phyloP scores from a whole-genome alignment of 2,329 filamentous ascomycete genomes.

The Xylaria sp. region DNA sequence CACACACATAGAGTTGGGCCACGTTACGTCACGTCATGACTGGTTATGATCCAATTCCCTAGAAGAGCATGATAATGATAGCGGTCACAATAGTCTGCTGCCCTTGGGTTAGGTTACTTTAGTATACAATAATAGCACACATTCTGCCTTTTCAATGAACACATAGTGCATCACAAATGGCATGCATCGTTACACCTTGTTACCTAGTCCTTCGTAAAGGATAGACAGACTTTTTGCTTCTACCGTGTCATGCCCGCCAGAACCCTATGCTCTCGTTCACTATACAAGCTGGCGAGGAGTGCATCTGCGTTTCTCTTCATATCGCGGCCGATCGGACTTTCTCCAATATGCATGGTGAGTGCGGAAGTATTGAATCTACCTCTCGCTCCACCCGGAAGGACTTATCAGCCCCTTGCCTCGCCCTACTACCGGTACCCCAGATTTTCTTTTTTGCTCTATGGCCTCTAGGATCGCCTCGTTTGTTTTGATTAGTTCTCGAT shows the following conservation, averaged over 20 bases:
- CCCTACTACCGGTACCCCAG: not conserved
- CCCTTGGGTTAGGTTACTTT: not conserved
- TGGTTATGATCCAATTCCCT: not conserved
- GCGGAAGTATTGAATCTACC: not conserved
- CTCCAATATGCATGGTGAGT: too few relatives aligned
- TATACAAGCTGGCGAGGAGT: too few relatives aligned
- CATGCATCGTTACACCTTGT: too few relatives aligned
- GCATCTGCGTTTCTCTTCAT: too few relatives aligned
- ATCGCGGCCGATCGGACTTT: too few relatives aligned
- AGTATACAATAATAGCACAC: not conserved
- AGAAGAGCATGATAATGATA: constrained; percentile 1
- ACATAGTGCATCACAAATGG: too few relatives aligned
- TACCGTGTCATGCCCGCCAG: too few relatives aligned
- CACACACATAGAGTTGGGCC: not conserved
- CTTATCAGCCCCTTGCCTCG: not conserved
- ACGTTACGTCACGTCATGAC: not conserved
- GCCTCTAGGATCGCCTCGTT: too few relatives aligned
- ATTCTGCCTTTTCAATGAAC: not conserved
- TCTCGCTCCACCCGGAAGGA: too few relatives aligned
- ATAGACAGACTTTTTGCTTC: too few relatives aligned
- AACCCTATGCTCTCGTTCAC: too few relatives aligned
- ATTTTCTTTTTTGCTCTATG: not conserved
- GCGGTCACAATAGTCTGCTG: not conserved
- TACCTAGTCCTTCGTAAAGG: not conserved
- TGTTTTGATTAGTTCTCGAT: too few relatives aligned